These are phyloP conservation scores for Wilhelminamyces savonicus DNA, from an alignment of 805 yeast species.

Conservation along the genomic window DNA sequence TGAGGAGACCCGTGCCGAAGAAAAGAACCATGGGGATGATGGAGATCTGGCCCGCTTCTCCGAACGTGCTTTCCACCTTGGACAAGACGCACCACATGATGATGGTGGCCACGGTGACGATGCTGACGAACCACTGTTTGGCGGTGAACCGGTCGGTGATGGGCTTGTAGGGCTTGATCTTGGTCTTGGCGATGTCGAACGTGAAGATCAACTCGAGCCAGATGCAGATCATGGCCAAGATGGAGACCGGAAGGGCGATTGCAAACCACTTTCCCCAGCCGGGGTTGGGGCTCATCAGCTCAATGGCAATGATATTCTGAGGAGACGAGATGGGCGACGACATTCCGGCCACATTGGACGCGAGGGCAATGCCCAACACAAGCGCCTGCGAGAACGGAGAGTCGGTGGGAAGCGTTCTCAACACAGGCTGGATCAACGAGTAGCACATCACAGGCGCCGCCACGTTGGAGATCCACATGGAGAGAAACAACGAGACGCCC, in stretches of 20 bases:
- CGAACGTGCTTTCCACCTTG: conserved; percentile 63
- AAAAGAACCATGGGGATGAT: conserved; percentile 84
- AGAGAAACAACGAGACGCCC: conserved; percentile 77
- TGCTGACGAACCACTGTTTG: conserved; percentile 69
- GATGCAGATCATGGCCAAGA: conserved; percentile 53
- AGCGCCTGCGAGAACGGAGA: conserved; percentile 77
- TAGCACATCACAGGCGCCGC: conserved; percentile 95
- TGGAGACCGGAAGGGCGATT: conserved; percentile 75
- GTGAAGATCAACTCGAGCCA: conserved; percentile 70
- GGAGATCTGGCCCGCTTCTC: conserved; percentile 97
- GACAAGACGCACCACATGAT: conserved; percentile 86
- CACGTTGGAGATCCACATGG: conserved; percentile 96
- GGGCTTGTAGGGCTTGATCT: conserved; percentile 56
- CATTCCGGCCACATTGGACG: conserved; percentile 95
- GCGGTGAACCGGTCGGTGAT: conserved; percentile 61
- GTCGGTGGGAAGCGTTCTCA: conserved; percentile 75
- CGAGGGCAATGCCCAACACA: conserved; percentile 85
- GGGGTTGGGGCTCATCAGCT: conserved; percentile 71
- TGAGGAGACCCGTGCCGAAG: conserved; percentile 83
- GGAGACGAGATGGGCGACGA: conserved; percentile 97
- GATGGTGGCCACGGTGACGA: conserved; percentile 67
- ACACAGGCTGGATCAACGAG: conserved; percentile 84
- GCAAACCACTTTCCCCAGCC: conserved; percentile 94
- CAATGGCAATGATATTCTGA: conserved; percentile 87
- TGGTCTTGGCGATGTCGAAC: conserved; percentile 45